Evolutionary conservation across 345 rosid species (phyloP).

Genomic region (Excoecaria agallocha): DNA sequence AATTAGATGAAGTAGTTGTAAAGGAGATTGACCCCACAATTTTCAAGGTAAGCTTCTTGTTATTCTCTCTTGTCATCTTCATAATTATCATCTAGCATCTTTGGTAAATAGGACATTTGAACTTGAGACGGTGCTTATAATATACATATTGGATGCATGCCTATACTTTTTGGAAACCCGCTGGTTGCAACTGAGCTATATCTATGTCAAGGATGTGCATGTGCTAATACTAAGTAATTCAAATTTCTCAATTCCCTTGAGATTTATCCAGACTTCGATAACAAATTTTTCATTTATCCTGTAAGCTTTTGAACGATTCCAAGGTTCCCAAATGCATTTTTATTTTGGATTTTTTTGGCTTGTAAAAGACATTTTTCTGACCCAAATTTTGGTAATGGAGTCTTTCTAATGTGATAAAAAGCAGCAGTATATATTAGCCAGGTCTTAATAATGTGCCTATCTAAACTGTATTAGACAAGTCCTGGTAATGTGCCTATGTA

Average conservation of each 20-base stretch:
- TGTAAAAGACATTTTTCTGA: not conserved
- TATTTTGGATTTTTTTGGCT: not conserved
- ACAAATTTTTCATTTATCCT: not conserved
- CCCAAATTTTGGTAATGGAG: not conserved
- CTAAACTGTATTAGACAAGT: too few relatives aligned
- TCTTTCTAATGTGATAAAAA: not conserved
- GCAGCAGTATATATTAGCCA: too few relatives aligned
- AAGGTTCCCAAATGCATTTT: not conserved
- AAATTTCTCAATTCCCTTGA: not conserved
- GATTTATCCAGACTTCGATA: not conserved
- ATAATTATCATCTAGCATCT: not conserved
- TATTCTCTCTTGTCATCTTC: constrained; percentile 6
- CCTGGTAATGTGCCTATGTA: too few relatives aligned
- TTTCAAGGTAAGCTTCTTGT: constrained; percentile 59
- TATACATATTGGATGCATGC: not conserved
- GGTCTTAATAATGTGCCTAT: too few relatives aligned
- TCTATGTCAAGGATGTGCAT: not conserved
- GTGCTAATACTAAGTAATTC: not conserved
- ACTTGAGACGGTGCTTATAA: not conserved
- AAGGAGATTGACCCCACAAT: constrained; percentile 78
- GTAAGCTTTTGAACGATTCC: not conserved
- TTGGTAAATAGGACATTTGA: not conserved
- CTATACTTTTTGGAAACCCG: not conserved
- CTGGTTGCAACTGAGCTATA: not conserved
- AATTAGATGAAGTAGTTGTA: constrained; percentile 48